Evolutionary conservation across 768 basidiomycete species (phyloP).

Genomic region (Pulveroboletus sp.): DNA sequence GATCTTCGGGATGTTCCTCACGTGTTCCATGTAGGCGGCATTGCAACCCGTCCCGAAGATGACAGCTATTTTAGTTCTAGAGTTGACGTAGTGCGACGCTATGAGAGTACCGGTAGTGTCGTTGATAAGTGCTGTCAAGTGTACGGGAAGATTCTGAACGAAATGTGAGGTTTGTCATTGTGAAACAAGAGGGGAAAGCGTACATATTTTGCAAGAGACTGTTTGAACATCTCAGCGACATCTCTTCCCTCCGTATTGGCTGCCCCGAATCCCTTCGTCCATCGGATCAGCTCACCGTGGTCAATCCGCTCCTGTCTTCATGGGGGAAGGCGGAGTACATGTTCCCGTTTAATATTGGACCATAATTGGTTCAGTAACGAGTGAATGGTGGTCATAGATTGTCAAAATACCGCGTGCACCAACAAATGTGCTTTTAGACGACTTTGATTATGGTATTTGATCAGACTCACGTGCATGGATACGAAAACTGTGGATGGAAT

Average conservation of each 20-base stretch:
- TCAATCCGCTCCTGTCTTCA: slow-evolving; percentile 89
- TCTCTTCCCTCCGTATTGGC: slow-evolving; percentile 89
- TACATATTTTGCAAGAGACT: slow-evolving; percentile 76
- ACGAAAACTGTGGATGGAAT: slow-evolving; percentile 74
- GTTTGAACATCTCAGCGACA: slow-evolving; percentile 90
- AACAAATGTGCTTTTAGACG: neutral
- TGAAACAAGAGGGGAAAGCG: slow-evolving; percentile 26
- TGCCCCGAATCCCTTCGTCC: slow-evolving; percentile 99
- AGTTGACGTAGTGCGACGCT: slow-evolving; percentile 94
- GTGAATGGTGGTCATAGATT: neutral
- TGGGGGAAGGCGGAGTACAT: neutral
- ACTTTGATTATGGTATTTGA: neutral
- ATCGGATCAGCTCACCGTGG: slow-evolving; percentile 90
- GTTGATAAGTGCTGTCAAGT: slow-evolving; percentile 87
- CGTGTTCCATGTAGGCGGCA: slow-evolving; percentile 95
- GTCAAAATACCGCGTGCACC: neutral
- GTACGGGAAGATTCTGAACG: slow-evolving; percentile 74
- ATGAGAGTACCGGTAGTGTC: slow-evolving; percentile 98
- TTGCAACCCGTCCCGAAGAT: slow-evolving; percentile 99
- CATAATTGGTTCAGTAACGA: neutral
- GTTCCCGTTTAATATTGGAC: neutral
- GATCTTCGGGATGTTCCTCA: slow-evolving; percentile 84
- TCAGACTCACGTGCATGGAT: slow-evolving; percentile 80
- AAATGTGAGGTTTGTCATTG: neutral
- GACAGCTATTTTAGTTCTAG: slow-evolving; percentile 86